Percentiles rank a stretch among this genome's conserved stretches.
Evolutionary conservation across 805 yeast species (phyloP).

Genomic region (Ogataea saltuana): DNA sequence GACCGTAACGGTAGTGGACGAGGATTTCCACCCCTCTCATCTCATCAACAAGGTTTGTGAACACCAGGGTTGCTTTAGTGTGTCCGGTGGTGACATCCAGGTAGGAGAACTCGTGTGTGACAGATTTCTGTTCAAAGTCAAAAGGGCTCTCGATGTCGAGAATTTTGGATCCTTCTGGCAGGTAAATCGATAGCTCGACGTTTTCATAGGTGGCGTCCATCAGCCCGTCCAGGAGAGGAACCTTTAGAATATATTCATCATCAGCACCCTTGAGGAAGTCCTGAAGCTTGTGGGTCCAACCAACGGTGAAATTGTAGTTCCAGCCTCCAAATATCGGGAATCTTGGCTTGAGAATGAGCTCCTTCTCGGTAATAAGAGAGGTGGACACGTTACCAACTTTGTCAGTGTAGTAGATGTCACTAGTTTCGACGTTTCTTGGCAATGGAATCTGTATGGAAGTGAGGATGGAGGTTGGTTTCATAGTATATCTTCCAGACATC

Average conservation of each 20-base stretch:
- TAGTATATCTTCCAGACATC: slow-evolving; percentile 56
- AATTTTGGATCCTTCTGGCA: slow-evolving; percentile 84
- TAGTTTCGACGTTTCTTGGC: slow-evolving; percentile 41
- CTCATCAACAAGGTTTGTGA: slow-evolving; percentile 67
- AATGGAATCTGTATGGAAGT: slow-evolving; percentile 60
- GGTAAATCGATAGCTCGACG: slow-evolving; percentile 59
- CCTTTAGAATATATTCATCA: slow-evolving; percentile 56
- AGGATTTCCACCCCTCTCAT: slow-evolving; percentile 55
- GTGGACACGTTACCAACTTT: slow-evolving; percentile 93
- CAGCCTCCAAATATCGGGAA: slow-evolving; percentile 96
- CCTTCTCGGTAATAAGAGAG: slow-evolving; percentile 45
- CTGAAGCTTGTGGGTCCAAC: slow-evolving; percentile 74
- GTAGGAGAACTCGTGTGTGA: slow-evolving; percentile 46
- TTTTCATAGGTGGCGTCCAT: slow-evolving; percentile 63
- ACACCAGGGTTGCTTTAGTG: slow-evolving; percentile 63
- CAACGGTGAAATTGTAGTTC: slow-evolving; percentile 92
- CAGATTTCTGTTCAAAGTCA: slow-evolving; percentile 34
- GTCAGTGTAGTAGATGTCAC: slow-evolving; percentile 81
- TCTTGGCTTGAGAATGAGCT: slow-evolving; percentile 73
- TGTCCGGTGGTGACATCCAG: slow-evolving; percentile 81
- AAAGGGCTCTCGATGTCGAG: slow-evolving; percentile 60
- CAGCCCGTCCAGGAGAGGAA: slow-evolving; percentile 77
- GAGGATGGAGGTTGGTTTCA: slow-evolving; percentile 58
- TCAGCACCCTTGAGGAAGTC: slow-evolving; percentile 50
- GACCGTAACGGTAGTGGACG: slow-evolving; percentile 63